Conservation (phyloP, 768 basidiomycete genomes). For the Cytidiella melzeri region DNA sequence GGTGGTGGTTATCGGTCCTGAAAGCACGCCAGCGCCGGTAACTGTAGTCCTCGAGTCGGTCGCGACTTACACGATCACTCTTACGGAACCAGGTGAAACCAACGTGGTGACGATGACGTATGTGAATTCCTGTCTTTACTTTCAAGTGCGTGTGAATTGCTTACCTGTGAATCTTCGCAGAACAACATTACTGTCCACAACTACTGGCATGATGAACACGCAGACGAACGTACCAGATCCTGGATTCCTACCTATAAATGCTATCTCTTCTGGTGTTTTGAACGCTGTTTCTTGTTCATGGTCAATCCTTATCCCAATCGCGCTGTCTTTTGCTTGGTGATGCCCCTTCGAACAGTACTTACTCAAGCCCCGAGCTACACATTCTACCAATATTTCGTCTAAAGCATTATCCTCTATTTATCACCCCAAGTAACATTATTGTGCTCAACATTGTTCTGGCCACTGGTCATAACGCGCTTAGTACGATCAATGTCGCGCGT, state of each 20-base stretch:
- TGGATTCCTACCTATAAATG: constrained; percentile 23
- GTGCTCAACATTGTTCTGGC: too few species aligned
- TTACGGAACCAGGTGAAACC: not conserved
- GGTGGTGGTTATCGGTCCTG: constrained; percentile 18
- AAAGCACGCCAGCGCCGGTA: constrained; percentile 16
- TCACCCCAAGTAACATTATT: too few species aligned
- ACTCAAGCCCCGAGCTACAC: too few species aligned
- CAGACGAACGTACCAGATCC: constrained; percentile 11
- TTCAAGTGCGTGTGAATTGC: not conserved
- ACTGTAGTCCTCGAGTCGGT: constrained; percentile 17
- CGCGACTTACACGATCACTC: constrained; percentile 5
- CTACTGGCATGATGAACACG: constrained; percentile 14
- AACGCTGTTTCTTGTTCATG: not conserved
- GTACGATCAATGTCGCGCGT: too few species aligned
- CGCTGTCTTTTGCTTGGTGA: too few species aligned
- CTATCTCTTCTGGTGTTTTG: constrained; percentile 1
- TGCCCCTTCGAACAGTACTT: too few species aligned
- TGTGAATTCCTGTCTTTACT: not conserved
- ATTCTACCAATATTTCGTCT: too few species aligned
- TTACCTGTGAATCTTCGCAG: not conserved
- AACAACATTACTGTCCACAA: constrained; percentile 14
- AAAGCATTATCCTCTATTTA: too few species aligned
- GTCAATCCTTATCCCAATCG: not conserved
- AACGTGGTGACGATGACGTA: constrained; percentile 10
- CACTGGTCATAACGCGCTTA: too few species aligned